Conservation (phyloP, 495 filamentous ascomycete species). For the Tuber brumale region DNA sequence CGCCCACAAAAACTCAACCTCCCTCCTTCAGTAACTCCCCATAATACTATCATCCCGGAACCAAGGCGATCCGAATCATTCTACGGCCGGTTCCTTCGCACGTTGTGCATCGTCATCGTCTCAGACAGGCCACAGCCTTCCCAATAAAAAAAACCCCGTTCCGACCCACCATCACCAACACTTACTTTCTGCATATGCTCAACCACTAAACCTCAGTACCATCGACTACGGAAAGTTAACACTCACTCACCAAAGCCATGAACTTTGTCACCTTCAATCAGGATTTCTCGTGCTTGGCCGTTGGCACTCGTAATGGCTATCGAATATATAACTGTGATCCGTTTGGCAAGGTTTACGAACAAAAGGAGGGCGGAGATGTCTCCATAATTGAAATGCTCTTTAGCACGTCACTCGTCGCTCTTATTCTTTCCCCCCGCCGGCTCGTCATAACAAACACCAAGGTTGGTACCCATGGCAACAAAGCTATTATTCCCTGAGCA, state of each 20-base stretch:
- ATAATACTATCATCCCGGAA: not conserved
- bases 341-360: conserved; percentile 86
- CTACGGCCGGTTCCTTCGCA: not conserved
- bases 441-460: conserved; percentile 96
- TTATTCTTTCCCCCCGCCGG: conserved; percentile 80
- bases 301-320: conserved; percentile 90
- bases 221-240: not conserved
- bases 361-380: conserved; percentile 76
- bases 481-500: conserved; percentile 5
- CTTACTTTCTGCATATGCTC: conserved; percentile 7
- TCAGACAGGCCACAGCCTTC: conserved; percentile 4
- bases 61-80: not conserved
- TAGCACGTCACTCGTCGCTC: conserved; percentile 92
- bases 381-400: conserved; percentile 97
- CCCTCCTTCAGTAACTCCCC: not conserved
- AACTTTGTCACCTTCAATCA: conserved; percentile 99
- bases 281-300: conserved; percentile 92
- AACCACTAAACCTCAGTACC: conserved; percentile 1
- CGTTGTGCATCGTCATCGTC: not conserved
- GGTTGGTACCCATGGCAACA: conserved; percentile 49
- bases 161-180: not conserved
- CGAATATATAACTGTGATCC: conserved; percentile 94
- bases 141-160: not conserved
- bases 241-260: conserved; percentile 56
- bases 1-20: not conserved